Evolutionary conservation across 805 yeast species (phyloP), one percentile per base, ranked within the genome.

Genomic region (Ogataea degrootiae): DNA sequence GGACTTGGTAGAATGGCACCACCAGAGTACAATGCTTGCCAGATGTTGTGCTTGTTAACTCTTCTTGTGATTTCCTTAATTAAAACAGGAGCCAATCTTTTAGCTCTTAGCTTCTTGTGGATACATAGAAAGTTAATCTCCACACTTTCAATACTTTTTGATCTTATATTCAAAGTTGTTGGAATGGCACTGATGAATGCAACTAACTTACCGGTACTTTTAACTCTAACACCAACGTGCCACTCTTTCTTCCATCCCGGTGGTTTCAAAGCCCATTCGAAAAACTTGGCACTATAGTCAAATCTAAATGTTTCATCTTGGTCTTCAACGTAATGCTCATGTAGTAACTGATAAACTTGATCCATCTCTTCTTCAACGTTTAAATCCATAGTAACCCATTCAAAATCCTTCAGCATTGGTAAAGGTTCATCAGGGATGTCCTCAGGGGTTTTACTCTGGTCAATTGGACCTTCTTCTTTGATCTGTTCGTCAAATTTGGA

Each of bases 1-100:
- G 99, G 99, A n/a, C 91, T 82, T 21, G 99, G 99, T 48, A 94
- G 73, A 2, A 89, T 83, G 3, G 83, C 81, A 11, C 98, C 99
- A 0, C 92, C 96, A 9, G 99, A 92, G 68, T 88, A 89, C 50
- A 94, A 75, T 0, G 98, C 99, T 66, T 91, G 97, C 96, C 97
- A 94, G 50, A 91, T 86, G 49, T 87, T 80, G 39, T 76, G 74
- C 52, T 79, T 76, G 68, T 94, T 92, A 53, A 94, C 94, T 56
- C 98, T 77, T 63, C 99, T 78, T 4, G 98, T 94, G 55, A 94
- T 85, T 67, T 94, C 99, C 60, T 87, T 87, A 66, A 94, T 94
- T 59, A 94, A 72, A 12, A 94, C 86, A 1, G 99, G 99, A 0
- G 99, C 91, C 63, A 94, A 75, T 59, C 99, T 82, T 66, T 94